Conservation (phyloP, 305 asterid species). For the Solanum chacoense region DNA sequence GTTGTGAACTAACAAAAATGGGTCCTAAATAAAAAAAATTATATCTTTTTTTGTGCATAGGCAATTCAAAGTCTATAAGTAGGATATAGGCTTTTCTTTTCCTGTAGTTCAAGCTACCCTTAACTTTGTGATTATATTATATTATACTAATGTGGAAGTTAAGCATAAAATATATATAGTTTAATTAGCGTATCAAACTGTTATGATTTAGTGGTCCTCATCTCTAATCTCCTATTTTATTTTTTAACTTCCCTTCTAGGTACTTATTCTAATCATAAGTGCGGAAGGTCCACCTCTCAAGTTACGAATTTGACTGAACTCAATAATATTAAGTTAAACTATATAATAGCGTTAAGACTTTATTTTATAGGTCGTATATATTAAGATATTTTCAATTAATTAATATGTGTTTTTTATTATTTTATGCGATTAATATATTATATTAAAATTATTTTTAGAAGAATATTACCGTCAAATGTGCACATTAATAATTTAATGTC, state of each 20-base stretch:
- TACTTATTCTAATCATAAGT: not conserved
- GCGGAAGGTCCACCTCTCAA: not conserved
- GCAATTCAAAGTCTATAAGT: conserved; percentile 24
- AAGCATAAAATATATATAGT: not conserved
- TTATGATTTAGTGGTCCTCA: conserved; percentile 54
- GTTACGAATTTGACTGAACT: not conserved
- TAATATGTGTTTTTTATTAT: not conserved
- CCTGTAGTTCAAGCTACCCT: conserved; percentile 18
- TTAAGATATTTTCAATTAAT: not conserved
- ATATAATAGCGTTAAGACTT: not conserved
- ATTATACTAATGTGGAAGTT: conserved; percentile 1
- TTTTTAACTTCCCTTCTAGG: not conserved
- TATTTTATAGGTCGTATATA: not conserved
- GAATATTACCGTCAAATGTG: not conserved
- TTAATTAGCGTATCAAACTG: conserved; percentile 26
- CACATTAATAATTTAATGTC: not conserved
- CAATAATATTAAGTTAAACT: not conserved
- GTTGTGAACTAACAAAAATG: not conserved
- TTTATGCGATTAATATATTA: not conserved
- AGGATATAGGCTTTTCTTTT: conserved; percentile 33
- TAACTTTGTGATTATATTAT: not conserved
- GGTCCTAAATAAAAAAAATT: not conserved
- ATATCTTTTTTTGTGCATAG: not conserved
- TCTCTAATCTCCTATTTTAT: not conserved
- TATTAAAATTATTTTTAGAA: not conserved